A percentile compares a stretch with the other conserved stretches of the same genome.
These are phyloP conservation scores for Magnaporthiopsis poae DNA, from an alignment of 2,329 filamentous ascomycete species.

Conservation along the genomic window DNA sequence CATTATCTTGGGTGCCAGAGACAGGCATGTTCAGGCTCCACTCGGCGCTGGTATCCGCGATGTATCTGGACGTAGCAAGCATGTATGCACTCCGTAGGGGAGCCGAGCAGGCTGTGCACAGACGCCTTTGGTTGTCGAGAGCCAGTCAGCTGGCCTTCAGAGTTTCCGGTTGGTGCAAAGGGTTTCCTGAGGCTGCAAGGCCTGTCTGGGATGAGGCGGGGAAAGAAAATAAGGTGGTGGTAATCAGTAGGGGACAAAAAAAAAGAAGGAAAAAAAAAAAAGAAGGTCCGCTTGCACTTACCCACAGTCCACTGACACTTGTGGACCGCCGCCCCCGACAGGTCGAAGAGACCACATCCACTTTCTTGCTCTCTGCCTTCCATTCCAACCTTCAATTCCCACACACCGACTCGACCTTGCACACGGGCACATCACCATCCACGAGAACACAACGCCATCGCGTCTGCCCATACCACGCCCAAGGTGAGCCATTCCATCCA, in stretches of 20 bases:
- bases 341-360: slow-evolving; percentile 7
- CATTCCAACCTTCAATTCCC: slow-evolving; percentile 6
- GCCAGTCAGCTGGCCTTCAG: slow-evolving; percentile 1
- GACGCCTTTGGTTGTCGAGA: background rate
- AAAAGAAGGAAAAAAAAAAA: slow-evolving; percentile 5
- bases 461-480: slow-evolving; percentile 3
- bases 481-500: slow-evolving; percentile 5
- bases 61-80: no score
- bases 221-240: no score
- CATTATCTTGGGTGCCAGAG: no score
- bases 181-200: slow-evolving; percentile 3
- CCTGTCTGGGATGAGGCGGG: background rate
- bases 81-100: no score
- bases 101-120: slow-evolving; percentile 4
- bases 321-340: background rate
- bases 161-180: background rate
- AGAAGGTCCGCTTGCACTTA: slow-evolving; percentile 14
- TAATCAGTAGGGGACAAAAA: slow-evolving; percentile 1
- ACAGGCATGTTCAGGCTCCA: no score
- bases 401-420: slow-evolving; percentile 7
- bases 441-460: slow-evolving; percentile 6
- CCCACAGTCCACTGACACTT: background rate
- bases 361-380: slow-evolving; percentile 5
- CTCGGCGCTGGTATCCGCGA: no score
- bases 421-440: slow-evolving; percentile 5